Percentiles rank a stretch among this genome's conserved stretches.
phyloP scores from a whole-genome alignment of 441 rosid genomes.

The Metrosideros polymorpha region DNA sequence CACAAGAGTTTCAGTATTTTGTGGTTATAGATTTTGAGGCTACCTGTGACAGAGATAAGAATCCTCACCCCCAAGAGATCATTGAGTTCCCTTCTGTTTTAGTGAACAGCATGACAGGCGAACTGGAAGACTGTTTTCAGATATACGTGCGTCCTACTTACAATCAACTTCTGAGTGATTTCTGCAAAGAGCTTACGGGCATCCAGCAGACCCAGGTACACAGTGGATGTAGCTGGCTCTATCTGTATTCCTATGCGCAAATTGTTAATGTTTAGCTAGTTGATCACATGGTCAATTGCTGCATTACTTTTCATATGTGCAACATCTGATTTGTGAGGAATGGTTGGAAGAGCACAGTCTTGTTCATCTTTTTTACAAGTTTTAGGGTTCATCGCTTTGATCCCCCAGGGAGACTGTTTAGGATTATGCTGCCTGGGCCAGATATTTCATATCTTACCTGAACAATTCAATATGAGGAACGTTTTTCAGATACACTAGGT shows the following conservation, averaged over 20 bases:
- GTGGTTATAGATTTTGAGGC: constrained; percentile 78
- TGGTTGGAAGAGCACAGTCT: not conserved
- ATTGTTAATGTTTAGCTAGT: not conserved
- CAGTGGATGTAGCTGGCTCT: not conserved
- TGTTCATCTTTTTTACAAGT: not conserved
- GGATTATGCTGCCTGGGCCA: not conserved
- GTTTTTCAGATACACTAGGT: not conserved
- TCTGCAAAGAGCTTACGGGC: constrained; percentile 73
- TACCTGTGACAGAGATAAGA: constrained; percentile 56
- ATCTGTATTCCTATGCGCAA: not conserved
- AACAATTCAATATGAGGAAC: not conserved
- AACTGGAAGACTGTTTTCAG: constrained; percentile 57
- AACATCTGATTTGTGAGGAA: not conserved
- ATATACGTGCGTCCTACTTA: constrained; percentile 60
- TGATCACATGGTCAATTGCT: not conserved
- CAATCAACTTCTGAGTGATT: constrained; percentile 52
- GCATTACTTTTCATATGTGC: not conserved
- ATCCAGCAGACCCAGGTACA: constrained; percentile 58
- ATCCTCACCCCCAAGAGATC: constrained; percentile 65
- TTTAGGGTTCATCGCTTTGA: not conserved
- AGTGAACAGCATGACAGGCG: constrained; percentile 51
- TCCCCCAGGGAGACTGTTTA: not conserved
- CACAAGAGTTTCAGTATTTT: constrained; percentile 59
- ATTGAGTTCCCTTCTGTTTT: constrained; percentile 71
- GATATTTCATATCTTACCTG: not conserved